Base-by-base conservation (phyloP, 116 monocot genomes). In the Zostera marina region DNA sequence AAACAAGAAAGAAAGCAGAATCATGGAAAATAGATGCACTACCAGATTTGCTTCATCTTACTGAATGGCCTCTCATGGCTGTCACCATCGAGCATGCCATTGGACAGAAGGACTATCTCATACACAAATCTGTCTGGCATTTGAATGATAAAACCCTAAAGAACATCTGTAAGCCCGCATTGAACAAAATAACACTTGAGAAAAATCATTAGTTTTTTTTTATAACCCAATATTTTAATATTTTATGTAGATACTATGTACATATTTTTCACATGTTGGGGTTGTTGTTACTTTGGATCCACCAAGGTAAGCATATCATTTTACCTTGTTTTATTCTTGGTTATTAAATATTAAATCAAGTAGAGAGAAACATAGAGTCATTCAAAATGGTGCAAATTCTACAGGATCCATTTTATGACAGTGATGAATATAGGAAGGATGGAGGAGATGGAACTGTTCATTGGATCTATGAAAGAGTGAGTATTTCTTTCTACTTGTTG, bases 341-440 rank as follows among this genome's bases (percentile, higher is more conserved):
- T 32, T 32, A 32, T 32, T 32, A 32, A 32, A 5, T 32, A 32
- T 2, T 32, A 5, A 32, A 32, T 2, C 5, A 5, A 32, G 4
- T 32, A 32, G 32, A 3, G 32, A 32, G 32, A 32, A 32, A 32
- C 5, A 32, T 3, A 32, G 32, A 32, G 26, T n/a, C n/a, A n/a
- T n/a, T n/a, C n/a, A n/a, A n/a, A n/a, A n/a, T 26, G 32, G 32
- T 32, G 5, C 32, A 32, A 32, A 32, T n/a, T 19, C 12, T 62
- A 12, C 41, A 92, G 92, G 87, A 92, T 74, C 92, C 92, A 9
- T 89, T 83, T 65, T 87, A 92, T 73, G 92, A 92, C 63, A 73
- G 81, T 20, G 87, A 87, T 54, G 51, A 62, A 12, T 92, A 92
- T 70, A 80, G 92, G 62, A 78, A 80, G 65, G 81, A 83, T 56